These are phyloP conservation scores for Gossypium lobatum DNA, from an alignment of 441 rosid species.

Conservation along the genomic window DNA sequence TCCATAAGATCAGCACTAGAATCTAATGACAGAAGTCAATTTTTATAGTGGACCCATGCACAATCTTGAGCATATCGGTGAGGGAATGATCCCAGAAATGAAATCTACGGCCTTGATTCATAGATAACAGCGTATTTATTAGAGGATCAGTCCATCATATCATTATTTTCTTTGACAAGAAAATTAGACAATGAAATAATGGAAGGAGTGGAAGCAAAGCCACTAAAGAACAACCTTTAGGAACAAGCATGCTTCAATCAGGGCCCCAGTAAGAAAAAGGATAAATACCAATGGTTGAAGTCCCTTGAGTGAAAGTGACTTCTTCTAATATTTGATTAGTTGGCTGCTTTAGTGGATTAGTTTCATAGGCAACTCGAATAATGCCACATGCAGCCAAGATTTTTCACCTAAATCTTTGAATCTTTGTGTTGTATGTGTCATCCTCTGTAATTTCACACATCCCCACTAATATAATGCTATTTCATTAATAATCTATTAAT, in stretches of 20 bases:
- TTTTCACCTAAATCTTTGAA: conserved; percentile 24
- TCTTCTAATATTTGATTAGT: conserved; percentile 9
- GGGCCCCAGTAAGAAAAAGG: conserved; percentile 4
- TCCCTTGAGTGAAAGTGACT: conserved; percentile 16
- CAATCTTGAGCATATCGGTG: neutral
- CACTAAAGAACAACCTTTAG: conserved; percentile 23
- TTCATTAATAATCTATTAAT: neutral
- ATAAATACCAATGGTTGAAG: conserved; percentile 19
- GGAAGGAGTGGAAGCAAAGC: conserved; percentile 27
- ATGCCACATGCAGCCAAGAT: conserved; percentile 18
- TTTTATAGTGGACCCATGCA: neutral
- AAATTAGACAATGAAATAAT: conserved; percentile 1
- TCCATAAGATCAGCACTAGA: neutral
- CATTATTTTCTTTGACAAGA: conserved; percentile 11
- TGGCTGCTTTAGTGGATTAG: conserved; percentile 24
- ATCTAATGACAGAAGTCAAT: neutral
- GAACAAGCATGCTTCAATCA: conserved; percentile 27
- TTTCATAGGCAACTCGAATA: conserved; percentile 20
- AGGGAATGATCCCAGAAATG: neutral
- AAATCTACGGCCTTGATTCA: neutral
- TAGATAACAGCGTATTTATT: neutral
- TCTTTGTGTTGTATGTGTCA: conserved; percentile 13
- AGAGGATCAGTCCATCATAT: neutral
- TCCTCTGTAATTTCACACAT: conserved; percentile 16
- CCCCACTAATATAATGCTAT: neutral